Base-by-base conservation (phyloP, 352 stramenopile genomes). In the Plasmopara viticola region DNA sequence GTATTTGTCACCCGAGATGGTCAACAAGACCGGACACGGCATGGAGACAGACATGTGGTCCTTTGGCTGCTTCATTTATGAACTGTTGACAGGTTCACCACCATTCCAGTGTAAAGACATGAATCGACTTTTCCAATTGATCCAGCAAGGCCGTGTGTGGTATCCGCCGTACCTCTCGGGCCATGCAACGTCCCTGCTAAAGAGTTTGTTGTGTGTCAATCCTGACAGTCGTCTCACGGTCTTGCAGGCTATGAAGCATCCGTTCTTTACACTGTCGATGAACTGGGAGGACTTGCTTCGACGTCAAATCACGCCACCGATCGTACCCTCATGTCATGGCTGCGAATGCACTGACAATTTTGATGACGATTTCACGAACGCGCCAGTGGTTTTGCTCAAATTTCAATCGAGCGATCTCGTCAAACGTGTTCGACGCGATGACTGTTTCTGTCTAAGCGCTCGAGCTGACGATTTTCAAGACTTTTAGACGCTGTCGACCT, bases 1-100 rank as follows among this genome's bases (percentile, higher is more conserved):
- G 64, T 93, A 93, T 39, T 53, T 93, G 25, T 93, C 82, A 29
- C 82, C 82, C n/a, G 82, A 93, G 58, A 93, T 93, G 82, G 81
- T 90, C 39, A 59, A 61, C 44, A 84, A 84, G 30, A 41, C 74
- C 31, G 82, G 82, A 43, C 82, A 93, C 37, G 72, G 75, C 35
- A 67, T 90, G 28, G 71, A 85, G 53, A 93, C 82, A 5, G 82
- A 93, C 64, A 85, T 93, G 72, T 93, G 82, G 82, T 90, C 82
- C 6, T 90, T 90, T 47, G 82, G 82, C 55, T 93, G 82, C 75
- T 90, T 93, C 53, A 72, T 74, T 49, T 93, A 86, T 58, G 82
- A 93, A 53, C 64, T 93, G 17, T 62, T 89, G 10, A 87, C 80
- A 9, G 82, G 82, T 35, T 58, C 67, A 5, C 82, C 82, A 20